Evolutionary conservation across 805 yeast species (phyloP), one percentile per base, ranked within the genome.

Genomic region (Starmerella bombi): DNA sequence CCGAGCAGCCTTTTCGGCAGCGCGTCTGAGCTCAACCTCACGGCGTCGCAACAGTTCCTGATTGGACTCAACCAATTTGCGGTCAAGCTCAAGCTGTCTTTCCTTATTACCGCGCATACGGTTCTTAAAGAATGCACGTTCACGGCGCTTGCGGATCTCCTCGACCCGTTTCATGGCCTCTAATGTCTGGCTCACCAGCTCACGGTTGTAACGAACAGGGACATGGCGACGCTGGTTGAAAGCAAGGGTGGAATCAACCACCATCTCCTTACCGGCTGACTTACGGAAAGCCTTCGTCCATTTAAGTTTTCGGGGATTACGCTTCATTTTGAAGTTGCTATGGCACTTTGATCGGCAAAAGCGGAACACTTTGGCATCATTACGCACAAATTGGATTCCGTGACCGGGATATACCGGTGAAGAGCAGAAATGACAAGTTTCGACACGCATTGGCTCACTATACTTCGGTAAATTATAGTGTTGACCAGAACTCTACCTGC

Each of bases 261-360:
- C 95, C 70, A 91, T 74, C 61, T 91, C 98, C 63, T 91, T 91
- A 57, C 98, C 98, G 34, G 97, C 97, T 47, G 97, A 93, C 63
- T 91, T 91, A 67, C 98, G 77, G 73, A 91, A 91, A 1, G 98
- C 97, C 64, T 91, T 91, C 42, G 98, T 91, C 98, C 98, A 91
- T 66, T 74, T 81, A 64, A 86, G 76, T 65, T 91, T 91, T 68
- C 98, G 79, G 54, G 98, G 98, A 69, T 91, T 91, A 65, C 98
- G 79, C 71, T 94, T 85, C 69, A 85, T 93, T 62, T 91, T 91
- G 76, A 91, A 91, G 41, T 85, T 80, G 61, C 86, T 84, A 67
- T 91, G 98, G 68, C 98, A 91, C 62, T 91, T 91, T 46, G 97
- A 85, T 60, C 96, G 83, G 57, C 98, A 91, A 68, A 91, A 91